Conservation (phyloP, 768 basidiomycete genomes). For the Austroboletus eburneus region DNA sequence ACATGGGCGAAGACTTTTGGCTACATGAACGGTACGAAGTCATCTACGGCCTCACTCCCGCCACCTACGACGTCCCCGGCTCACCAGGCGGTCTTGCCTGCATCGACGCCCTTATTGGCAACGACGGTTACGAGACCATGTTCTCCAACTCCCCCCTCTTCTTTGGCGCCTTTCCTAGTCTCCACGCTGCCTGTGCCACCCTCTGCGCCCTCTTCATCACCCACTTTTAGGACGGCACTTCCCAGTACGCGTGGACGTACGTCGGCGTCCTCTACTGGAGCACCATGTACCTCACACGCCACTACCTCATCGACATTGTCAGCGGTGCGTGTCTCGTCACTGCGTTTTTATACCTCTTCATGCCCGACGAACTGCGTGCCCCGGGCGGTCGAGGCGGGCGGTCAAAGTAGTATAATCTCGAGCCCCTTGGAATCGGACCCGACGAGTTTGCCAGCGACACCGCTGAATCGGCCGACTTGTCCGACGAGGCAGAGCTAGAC, state of each 20-base stretch:
- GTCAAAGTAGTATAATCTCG: conserved; percentile 76
- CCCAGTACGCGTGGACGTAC: conserved; percentile 77
- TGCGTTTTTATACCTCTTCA: conserved; percentile 80
- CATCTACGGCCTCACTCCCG: conserved; percentile 88
- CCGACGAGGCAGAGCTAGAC: conserved; percentile 60
- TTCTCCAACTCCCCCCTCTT: conserved; percentile 88
- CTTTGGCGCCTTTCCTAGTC: conserved; percentile 92
- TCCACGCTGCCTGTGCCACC: conserved; percentile 89
- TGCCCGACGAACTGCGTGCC: conserved; percentile 75
- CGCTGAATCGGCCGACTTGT: conserved; percentile 40
- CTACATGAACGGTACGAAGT: conserved; percentile 98
- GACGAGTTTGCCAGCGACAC: conserved; percentile 32
- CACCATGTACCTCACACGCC: conserved; percentile 98
- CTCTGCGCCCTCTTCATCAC: conserved; percentile 90
- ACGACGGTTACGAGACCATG: conserved; percentile 66
- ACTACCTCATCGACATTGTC: conserved; percentile 98
- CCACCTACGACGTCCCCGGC: no score
- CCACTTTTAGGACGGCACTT: conserved; percentile 85
- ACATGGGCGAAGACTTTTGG: conserved; percentile 88
- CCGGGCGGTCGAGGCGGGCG: conserved; percentile 36
- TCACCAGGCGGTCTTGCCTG: conserved; percentile 91
- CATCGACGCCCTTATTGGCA: conserved; percentile 87
- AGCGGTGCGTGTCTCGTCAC: conserved; percentile 89
- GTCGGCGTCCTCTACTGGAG: conserved; percentile 90
- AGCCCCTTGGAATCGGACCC: conserved; percentile 32